Conservation (phyloP, 2,329 filamentous ascomycete species). For the Rugonectria rugulosa region DNA sequence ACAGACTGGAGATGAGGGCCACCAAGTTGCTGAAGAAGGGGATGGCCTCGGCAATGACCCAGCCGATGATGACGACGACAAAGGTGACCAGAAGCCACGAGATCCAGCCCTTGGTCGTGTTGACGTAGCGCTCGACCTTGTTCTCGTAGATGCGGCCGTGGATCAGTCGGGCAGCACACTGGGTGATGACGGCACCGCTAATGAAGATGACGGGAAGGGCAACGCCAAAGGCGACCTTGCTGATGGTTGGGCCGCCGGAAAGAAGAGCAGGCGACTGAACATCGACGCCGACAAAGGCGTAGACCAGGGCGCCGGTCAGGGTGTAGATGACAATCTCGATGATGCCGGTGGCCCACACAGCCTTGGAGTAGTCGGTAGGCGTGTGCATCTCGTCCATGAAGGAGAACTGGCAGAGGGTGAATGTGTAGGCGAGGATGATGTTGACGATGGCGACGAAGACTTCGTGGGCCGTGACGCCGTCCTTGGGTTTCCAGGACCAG, state of each 20-base stretch:
- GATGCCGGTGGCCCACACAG: slow-evolving; percentile 21
- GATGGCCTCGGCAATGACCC: slow-evolving; percentile 22
- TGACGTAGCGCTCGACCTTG: slow-evolving; percentile 20
- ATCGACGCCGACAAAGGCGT: slow-evolving; percentile 15
- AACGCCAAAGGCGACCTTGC: slow-evolving; percentile 19
- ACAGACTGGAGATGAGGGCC: slow-evolving; percentile 18
- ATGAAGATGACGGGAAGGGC: slow-evolving; percentile 23
- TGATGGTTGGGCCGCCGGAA: slow-evolving; percentile 16
- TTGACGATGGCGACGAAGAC: slow-evolving; percentile 21
- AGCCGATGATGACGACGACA: slow-evolving; percentile 13
- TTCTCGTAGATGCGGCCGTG: slow-evolving; percentile 22
- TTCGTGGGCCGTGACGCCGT: slow-evolving; percentile 17
- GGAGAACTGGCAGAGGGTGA: slow-evolving; percentile 20
- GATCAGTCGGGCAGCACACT: slow-evolving; percentile 15
- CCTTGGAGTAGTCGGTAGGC: slow-evolving; percentile 18
- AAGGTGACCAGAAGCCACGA: slow-evolving; percentile 10
- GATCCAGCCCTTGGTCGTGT: slow-evolving; percentile 19
- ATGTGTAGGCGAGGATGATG: slow-evolving; percentile 23
- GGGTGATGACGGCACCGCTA: slow-evolving; percentile 20
- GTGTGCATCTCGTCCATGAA: slow-evolving; percentile 25
- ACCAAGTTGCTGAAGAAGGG: slow-evolving; percentile 24
- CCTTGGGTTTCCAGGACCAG: slow-evolving; percentile 17
- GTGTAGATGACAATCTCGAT: slow-evolving; percentile 23
- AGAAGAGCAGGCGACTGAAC: slow-evolving; percentile 20
- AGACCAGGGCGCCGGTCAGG: slow-evolving; percentile 18